A percentile compares a stretch with the other conserved stretches of the same genome.
Conservation (phyloP, 1,284 basidiomycete genomes). For the Austroboletus novae-zelandiae region DNA sequence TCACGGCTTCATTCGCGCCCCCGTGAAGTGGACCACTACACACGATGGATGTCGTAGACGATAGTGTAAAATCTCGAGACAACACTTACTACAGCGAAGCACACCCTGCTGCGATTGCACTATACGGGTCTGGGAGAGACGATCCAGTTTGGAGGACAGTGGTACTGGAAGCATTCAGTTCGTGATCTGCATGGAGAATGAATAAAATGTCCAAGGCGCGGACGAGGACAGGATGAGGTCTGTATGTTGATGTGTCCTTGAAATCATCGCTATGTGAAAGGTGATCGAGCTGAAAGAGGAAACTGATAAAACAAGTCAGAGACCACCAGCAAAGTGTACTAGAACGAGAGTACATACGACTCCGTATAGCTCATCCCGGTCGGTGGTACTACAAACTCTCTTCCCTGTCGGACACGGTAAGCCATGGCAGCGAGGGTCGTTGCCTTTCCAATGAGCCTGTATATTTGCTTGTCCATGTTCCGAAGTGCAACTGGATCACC, state of each 20-base stretch:
- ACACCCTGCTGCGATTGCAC: slow-evolving; percentile 81
- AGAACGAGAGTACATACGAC: slow-evolving; percentile 50
- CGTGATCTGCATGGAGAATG: slow-evolving; percentile 86
- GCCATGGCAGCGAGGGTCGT: slow-evolving; percentile 90
- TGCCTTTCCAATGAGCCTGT: slow-evolving; percentile 81
- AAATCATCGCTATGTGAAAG: slow-evolving; percentile 39
- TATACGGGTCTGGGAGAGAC: slow-evolving; percentile 85
- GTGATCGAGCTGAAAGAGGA: slow-evolving; percentile 87
- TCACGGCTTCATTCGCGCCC: slow-evolving; percentile 86
- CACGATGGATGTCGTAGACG: slow-evolving; percentile 1
- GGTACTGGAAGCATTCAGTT: slow-evolving; percentile 81
- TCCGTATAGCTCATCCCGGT: slow-evolving; percentile 79
- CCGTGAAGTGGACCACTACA: slow-evolving; percentile 79
- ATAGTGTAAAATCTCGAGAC: neutral
- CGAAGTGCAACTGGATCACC: slow-evolving; percentile 58
- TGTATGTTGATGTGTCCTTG: slow-evolving; percentile 51
- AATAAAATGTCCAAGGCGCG: slow-evolving; percentile 85
- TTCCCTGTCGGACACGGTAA: slow-evolving; percentile 83
- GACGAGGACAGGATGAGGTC: slow-evolving; percentile 77
- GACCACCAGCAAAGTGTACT: neutral
- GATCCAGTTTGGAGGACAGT: slow-evolving; percentile 85
- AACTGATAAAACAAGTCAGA: slow-evolving; percentile 40
- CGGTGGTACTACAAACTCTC: slow-evolving; percentile 84
- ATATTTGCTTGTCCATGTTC: slow-evolving; percentile 88
- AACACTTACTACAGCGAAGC: slow-evolving; percentile 75